These are phyloP conservation scores for Priceomyces haplophilus DNA, from an alignment of 805 yeast genomes.

Conservation along the genomic window DNA sequence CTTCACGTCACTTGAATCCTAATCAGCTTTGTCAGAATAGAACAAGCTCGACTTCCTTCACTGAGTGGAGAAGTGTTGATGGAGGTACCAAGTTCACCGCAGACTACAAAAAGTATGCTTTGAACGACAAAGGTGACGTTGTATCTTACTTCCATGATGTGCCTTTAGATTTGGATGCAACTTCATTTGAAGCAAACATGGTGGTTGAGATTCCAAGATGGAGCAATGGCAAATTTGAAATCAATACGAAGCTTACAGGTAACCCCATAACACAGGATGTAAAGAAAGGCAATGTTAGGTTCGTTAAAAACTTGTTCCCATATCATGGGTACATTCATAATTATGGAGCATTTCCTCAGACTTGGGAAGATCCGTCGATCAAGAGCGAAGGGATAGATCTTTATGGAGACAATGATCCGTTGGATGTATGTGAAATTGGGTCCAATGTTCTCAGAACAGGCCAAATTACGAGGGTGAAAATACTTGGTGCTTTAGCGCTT, in stretches of 20 bases:
- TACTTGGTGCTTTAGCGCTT: slow-evolving; percentile 89
- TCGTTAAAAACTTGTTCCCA: slow-evolving; percentile 77
- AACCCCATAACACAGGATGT: slow-evolving; percentile 83
- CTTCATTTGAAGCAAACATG: slow-evolving; percentile 41
- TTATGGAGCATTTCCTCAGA: slow-evolving; percentile 87
- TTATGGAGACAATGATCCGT: slow-evolving; percentile 46
- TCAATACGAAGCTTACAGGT: slow-evolving; percentile 51
- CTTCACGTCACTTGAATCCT: slow-evolving; percentile 11
- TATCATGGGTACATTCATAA: slow-evolving; percentile 82
- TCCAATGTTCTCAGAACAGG: slow-evolving; percentile 63
- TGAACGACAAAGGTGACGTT: slow-evolving; percentile 41
- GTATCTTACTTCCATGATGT: slow-evolving; percentile 73
- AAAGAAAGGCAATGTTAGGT: slow-evolving; percentile 72
- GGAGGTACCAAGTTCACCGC: slow-evolving; percentile 37
- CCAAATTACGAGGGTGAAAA: slow-evolving; percentile 82
- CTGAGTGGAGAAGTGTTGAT: slow-evolving; percentile 6
- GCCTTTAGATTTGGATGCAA: slow-evolving; percentile 50
- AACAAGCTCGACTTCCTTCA: background rate
- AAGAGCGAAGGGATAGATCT: slow-evolving; percentile 40
- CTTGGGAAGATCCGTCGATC: slow-evolving; percentile 94
- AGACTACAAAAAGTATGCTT: slow-evolving; percentile 42
- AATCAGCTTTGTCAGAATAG: slow-evolving; percentile 4
- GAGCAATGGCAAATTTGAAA: slow-evolving; percentile 83
- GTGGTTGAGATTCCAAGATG: slow-evolving; percentile 55
- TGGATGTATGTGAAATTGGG: slow-evolving; percentile 84